Conservation (phyloP, 768 basidiomycete species). For the Hygrophoropsis aurantiaca region DNA sequence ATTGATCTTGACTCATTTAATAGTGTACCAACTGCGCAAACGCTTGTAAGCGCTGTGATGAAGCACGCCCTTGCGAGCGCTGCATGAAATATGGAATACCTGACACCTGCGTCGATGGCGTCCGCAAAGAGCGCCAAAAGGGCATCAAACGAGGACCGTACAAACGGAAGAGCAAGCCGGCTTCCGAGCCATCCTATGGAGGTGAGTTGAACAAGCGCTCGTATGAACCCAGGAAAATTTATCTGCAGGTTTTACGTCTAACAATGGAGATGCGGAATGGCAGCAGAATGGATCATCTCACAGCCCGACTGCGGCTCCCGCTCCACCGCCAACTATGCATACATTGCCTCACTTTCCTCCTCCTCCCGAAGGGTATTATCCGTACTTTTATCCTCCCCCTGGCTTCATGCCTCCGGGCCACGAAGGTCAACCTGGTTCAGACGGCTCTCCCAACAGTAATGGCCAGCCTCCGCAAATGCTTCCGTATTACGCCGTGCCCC, state of each 20-base stretch:
- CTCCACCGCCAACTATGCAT: constrained; percentile 21
- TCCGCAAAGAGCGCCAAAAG: constrained; percentile 64
- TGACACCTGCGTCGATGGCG: constrained; percentile 56
- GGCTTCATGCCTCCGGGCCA: constrained; percentile 39
- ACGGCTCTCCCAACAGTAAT: constrained; percentile 30
- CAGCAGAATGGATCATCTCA: constrained; percentile 22
- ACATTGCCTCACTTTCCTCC: constrained; percentile 28
- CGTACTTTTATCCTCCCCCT: constrained; percentile 44
- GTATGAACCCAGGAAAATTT: constrained; percentile 11
- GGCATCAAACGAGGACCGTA: constrained; percentile 59
- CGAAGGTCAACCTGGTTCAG: constrained; percentile 34
- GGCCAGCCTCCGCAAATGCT: constrained; percentile 30
- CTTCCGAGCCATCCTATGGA: constrained; percentile 19
- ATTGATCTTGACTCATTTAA: not conserved
- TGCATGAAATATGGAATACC: constrained; percentile 64
- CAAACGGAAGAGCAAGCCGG: constrained; percentile 47
- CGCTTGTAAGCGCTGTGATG: constrained; percentile 59
- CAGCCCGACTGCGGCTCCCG: constrained; percentile 13
- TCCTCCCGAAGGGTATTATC: constrained; percentile 43
- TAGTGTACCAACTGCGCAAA: constrained; percentile 59
- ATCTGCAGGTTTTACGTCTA: constrained; percentile 9
- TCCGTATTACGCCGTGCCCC: constrained; percentile 36
- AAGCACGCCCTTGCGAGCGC: constrained; percentile 60
- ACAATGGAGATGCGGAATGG: constrained; percentile 34
- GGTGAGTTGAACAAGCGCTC: constrained; percentile 10